phyloP scores from a whole-genome alignment of 768 basidiomycete species.

The Suillus paluster region DNA sequence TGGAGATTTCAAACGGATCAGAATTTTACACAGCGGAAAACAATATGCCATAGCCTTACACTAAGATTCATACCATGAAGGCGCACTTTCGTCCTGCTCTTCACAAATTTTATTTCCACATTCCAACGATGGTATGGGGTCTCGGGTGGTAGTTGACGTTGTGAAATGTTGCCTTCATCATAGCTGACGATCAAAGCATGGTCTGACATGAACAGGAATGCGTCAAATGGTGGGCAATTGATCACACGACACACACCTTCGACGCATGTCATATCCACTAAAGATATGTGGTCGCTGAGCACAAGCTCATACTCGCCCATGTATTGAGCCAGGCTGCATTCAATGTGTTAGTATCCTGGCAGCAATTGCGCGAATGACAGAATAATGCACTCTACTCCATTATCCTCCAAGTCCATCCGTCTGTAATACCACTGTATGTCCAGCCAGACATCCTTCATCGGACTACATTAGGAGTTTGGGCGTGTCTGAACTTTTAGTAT shows the following conservation, averaged over 20 bases:
- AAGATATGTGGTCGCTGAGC: background rate
- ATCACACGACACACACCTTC: background rate
- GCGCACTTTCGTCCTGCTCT: fast-evolving
- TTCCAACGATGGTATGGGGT: background rate
- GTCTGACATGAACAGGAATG: background rate
- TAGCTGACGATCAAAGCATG: background rate
- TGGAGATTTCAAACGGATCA: background rate
- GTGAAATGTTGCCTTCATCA: background rate
- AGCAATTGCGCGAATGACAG: too few species aligned
- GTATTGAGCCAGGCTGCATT: background rate
- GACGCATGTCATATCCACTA: background rate
- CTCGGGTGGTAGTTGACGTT: background rate
- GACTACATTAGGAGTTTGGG: background rate
- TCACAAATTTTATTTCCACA: background rate
- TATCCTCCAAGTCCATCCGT: background rate
- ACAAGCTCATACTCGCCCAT: background rate
- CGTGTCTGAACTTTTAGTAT: too few species aligned
- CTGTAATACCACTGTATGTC: background rate
- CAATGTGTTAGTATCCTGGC: too few species aligned
- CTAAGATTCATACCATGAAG: background rate
- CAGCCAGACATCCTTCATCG: background rate
- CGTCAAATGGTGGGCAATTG: too few species aligned
- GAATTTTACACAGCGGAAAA: too few species aligned
- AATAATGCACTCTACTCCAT: background rate
- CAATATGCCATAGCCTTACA: background rate